Conservation (phyloP, 441 rosid genomes). For the Raphanus hybrid region DNA sequence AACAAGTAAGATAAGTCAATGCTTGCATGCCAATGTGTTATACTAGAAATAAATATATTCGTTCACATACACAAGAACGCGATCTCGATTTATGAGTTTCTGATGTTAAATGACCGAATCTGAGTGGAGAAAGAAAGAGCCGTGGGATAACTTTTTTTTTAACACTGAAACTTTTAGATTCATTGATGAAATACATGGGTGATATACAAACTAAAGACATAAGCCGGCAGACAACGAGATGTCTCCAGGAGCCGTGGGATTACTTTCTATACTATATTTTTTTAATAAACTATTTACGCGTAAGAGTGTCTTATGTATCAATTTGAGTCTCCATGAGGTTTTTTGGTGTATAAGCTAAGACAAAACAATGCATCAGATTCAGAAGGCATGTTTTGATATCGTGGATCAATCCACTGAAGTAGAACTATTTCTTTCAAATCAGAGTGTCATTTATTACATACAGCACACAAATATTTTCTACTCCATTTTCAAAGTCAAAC, state of each 20-base stretch:
- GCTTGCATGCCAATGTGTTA: slow-evolving; percentile 5
- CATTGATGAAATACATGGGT: no score
- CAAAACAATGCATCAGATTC: slow-evolving; percentile 15
- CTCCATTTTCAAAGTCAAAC: not conserved
- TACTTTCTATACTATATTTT: slow-evolving; percentile 4
- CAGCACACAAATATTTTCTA: not conserved
- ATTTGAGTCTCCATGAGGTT: slow-evolving; percentile 26
- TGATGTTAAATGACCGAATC: slow-evolving; percentile 16
- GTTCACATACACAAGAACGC: slow-evolving; percentile 8
- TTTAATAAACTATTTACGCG: slow-evolving; percentile 20
- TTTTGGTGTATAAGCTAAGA: not conserved
- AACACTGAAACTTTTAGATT: no score
- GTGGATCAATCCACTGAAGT: slow-evolving; percentile 5
- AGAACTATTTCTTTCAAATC: slow-evolving; percentile 13
- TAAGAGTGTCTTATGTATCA: slow-evolving; percentile 39
- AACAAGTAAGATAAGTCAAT: slow-evolving; percentile 26
- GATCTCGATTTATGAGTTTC: slow-evolving; percentile 18
- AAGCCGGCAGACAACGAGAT: no score
- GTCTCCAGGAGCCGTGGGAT: not conserved
- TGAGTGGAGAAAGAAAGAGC: slow-evolving; percentile 7
- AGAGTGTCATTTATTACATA: slow-evolving; percentile 21
- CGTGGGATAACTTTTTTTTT: no score
- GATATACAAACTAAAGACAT: no score
- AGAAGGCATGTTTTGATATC: slow-evolving; percentile 33
- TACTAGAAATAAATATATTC: slow-evolving; percentile 6